phyloP scores from a whole-genome alignment of 2,329 filamentous ascomycete genomes.

The Colletotrichum agaves region DNA sequence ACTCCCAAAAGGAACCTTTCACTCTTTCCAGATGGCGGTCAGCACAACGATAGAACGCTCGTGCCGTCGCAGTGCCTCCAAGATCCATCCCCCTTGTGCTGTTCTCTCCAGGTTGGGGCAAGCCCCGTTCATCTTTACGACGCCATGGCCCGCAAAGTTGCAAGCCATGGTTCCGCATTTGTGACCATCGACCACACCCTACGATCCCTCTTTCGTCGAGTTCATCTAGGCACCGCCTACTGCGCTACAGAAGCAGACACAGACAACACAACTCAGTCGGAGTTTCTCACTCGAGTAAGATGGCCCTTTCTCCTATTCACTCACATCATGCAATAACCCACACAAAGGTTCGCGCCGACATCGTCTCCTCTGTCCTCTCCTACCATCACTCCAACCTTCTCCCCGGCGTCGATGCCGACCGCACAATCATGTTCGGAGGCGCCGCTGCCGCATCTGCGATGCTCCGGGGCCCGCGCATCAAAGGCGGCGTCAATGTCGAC shows the following conservation, averaged over 20 bases:
- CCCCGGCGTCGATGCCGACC: constrained; percentile 42
- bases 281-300: constrained; percentile 39
- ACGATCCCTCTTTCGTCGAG: constrained; percentile 56
- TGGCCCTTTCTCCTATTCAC: constrained; percentile 11
- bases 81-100: constrained; percentile 48
- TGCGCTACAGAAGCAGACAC: constrained; percentile 38
- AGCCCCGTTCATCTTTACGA: constrained; percentile 55
- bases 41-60: constrained; percentile 37
- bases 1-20: constrained; percentile 46
- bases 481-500: constrained; percentile 54
- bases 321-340: neutral
- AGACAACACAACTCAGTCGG: constrained; percentile 35
- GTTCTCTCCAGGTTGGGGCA: constrained; percentile 57
- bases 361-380: constrained; percentile 51
- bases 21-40: constrained; percentile 42
- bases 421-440: constrained; percentile 50
- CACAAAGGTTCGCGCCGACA: constrained; percentile 47
- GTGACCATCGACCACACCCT: constrained; percentile 61
- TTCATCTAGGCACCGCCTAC: constrained; percentile 54
- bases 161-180: constrained; percentile 57
- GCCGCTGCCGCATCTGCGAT: constrained; percentile 49
- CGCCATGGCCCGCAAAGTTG: constrained; percentile 55
- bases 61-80: constrained; percentile 1
- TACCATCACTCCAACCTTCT: constrained; percentile 43
- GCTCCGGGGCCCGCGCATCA: constrained; percentile 46